These are phyloP conservation scores for Talaromyces funiculosus DNA, from an alignment of 2,329 filamentous ascomycete species.

Conservation along the genomic window DNA sequence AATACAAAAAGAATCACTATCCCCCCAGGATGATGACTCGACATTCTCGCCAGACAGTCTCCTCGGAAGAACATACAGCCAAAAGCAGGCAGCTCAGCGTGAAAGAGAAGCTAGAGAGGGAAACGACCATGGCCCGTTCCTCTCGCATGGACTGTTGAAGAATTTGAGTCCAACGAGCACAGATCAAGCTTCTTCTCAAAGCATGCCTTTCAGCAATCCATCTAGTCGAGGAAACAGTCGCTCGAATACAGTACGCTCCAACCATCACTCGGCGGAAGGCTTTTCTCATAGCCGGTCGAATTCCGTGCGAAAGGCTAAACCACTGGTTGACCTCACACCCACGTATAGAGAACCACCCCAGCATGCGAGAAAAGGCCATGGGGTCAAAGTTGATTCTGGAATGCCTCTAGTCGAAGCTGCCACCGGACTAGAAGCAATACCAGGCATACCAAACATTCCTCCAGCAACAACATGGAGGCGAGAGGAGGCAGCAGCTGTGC, in stretches of 20 bases:
- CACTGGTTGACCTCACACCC: slow-evolving; percentile 63
- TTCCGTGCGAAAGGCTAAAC: slow-evolving; percentile 49
- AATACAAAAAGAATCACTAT: slow-evolving; percentile 13
- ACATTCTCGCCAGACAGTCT: slow-evolving; percentile 35
- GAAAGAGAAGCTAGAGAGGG: slow-evolving; percentile 34
- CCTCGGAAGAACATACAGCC: slow-evolving; percentile 36
- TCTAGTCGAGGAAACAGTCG: slow-evolving; percentile 22
- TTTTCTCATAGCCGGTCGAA: slow-evolving; percentile 35
- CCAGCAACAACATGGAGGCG: slow-evolving; percentile 37
- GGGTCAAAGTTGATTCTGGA: slow-evolving; percentile 40
- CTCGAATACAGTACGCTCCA: slow-evolving; percentile 29
- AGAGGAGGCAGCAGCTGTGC: slow-evolving; percentile 17
- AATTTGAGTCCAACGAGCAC: slow-evolving; percentile 47
- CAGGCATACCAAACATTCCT: slow-evolving; percentile 31
- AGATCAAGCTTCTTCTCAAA: slow-evolving; percentile 20
- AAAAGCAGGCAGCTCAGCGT: slow-evolving; percentile 36
- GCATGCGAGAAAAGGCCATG: slow-evolving; percentile 30
- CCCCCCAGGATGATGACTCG: slow-evolving; percentile 18
- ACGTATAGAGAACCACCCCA: slow-evolving; percentile 58
- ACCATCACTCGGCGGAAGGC: slow-evolving; percentile 17
- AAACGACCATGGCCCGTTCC: slow-evolving; percentile 41
- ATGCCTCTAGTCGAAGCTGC: slow-evolving; percentile 38
- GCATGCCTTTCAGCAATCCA: slow-evolving; percentile 24
- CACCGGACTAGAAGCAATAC: slow-evolving; percentile 33
- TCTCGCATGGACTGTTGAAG: slow-evolving; percentile 49